Base-by-base conservation (phyloP, 2,329 filamentous ascomycete genomes). In the Hirsutella minnesotensis region DNA sequence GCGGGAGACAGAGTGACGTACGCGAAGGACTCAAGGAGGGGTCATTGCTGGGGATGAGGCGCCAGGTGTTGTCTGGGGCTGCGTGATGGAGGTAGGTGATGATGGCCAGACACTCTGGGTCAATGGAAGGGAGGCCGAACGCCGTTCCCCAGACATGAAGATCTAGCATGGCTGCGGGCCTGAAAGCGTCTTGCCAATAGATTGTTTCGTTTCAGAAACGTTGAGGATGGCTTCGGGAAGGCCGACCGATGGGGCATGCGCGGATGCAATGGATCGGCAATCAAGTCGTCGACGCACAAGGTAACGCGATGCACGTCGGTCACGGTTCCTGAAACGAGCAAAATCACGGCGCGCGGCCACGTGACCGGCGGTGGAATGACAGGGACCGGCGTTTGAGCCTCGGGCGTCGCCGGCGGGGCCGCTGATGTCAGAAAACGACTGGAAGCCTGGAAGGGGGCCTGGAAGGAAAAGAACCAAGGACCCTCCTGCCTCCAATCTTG, bases 101-200 rank as follows among this genome's bases (percentile, higher is more conserved):
- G 36, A 83, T 73, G 22, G 89, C 89, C 47, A 94, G 77, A 58
- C 89, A 96, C 68, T 94, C 86, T 38, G 90, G 72, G 56, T 96
- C 89, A 54, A 96, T 83, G 36, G 92, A 96, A 13, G 90, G 82
- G 37, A 95, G 76, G 34, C 80, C 81, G 61, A 95, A 94, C 34
- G 86, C 89, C 43, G 87, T 81, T 40, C 89, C 89, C 83, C 89
- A 94, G 56, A 95, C 75, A 64, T 95, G 84, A 46, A 98, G 76
- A 65, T 90, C 77, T 40, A 65, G 49, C 62, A 65, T 65, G 22
- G 15, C 15, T n/a, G 33, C 5, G 3, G 33, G 33, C 4, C 16
- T 16, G 31, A 33, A 15, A 13, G n/a, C 31, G n/a, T n/a, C n/a
- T n/a, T n/a, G n/a, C n/a, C n/a, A n/a, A 7, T 7, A 27, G 24